phyloP scores from a whole-genome alignment of 2,329 filamentous ascomycete genomes.

The Microsporum ferrugineum region DNA sequence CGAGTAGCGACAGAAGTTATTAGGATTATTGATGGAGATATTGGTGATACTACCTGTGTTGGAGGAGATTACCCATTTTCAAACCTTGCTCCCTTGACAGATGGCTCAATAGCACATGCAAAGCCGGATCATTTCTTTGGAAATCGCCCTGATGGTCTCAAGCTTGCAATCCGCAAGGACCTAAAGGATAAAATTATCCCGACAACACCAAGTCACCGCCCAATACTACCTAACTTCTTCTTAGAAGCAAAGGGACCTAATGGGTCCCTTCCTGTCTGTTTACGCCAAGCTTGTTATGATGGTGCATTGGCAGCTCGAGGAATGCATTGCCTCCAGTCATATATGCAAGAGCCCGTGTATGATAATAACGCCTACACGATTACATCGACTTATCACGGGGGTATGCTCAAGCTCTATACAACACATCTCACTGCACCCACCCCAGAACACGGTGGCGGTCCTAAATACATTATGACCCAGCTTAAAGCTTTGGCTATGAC shows the following conservation, averaged over 20 bases:
- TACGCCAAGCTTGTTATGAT: constrained; percentile 29
- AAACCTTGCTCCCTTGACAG: constrained; percentile 29
- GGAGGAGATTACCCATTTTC: constrained; percentile 22
- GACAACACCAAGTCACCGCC: constrained; percentile 15
- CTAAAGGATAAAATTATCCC: constrained; percentile 21
- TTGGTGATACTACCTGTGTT: constrained; percentile 16
- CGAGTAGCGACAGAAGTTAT: constrained; percentile 25
- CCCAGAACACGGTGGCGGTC: not conserved
- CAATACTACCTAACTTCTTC: no score
- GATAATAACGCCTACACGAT: constrained; percentile 4
- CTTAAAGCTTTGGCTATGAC: not conserved
- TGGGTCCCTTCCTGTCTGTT: constrained; percentile 19
- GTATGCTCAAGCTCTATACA: constrained; percentile 10
- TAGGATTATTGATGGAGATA: constrained; percentile 16
- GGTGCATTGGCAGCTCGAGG: constrained; percentile 18
- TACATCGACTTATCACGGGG: constrained; percentile 6
- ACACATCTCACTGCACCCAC: not conserved
- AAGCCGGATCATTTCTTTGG: constrained; percentile 26
- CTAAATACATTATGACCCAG: constrained; percentile 9
- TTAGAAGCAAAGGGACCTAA: no score
- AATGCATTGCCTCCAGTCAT: constrained; percentile 31
- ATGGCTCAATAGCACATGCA: constrained; percentile 17
- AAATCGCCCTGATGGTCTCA: constrained; percentile 20
- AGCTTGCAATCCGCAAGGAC: constrained; percentile 18
- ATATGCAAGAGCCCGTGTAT: constrained; percentile 22